phyloP scores from a whole-genome alignment of 192 early-diverging fungal species.

The Diversispora epigaea region DNA sequence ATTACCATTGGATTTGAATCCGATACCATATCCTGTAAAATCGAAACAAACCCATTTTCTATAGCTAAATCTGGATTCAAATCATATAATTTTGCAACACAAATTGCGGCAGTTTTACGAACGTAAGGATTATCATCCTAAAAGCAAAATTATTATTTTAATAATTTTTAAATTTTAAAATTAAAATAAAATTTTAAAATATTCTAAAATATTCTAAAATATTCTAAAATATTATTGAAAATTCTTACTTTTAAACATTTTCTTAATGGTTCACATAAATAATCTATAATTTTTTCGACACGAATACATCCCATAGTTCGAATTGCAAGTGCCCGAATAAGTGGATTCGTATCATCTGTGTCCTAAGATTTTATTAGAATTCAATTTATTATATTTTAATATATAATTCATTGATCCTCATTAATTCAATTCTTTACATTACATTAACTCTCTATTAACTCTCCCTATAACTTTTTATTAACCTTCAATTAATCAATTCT shows the following conservation, averaged over 20 bases:
- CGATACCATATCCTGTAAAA: constrained; percentile 83
- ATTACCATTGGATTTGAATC: constrained; percentile 94
- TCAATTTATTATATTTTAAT: too few relatives aligned
- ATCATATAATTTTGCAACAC: constrained; percentile 95
- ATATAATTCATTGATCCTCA: too few relatives aligned
- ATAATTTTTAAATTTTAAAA: background rate
- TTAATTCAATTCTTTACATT: too few relatives aligned
- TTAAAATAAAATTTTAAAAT: background rate
- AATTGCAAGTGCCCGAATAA: constrained; percentile 94
- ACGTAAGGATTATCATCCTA: constrained; percentile 96
- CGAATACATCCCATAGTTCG: constrained; percentile 98
- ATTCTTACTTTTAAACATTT: constrained; percentile 70
- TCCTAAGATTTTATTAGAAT: constrained; percentile 55
- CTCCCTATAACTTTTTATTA: background rate
- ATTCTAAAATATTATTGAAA: constrained; percentile 6
- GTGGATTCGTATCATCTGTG: constrained; percentile 89
- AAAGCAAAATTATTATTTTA: background rate
- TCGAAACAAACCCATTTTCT: constrained; percentile 90
- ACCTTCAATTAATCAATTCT: background rate
- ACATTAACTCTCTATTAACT: too few relatives aligned
- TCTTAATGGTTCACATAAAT: constrained; percentile 86
- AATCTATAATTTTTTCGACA: constrained; percentile 93
- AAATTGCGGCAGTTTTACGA: constrained; percentile 93
- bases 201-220: constrained; percentile 6
- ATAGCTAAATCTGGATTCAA: constrained; percentile 81